A percentile compares a stretch with the other conserved stretches of the same genome.
phyloP scores from a whole-genome alignment of 129 eudicot species.

The Tagetes patula region DNA sequence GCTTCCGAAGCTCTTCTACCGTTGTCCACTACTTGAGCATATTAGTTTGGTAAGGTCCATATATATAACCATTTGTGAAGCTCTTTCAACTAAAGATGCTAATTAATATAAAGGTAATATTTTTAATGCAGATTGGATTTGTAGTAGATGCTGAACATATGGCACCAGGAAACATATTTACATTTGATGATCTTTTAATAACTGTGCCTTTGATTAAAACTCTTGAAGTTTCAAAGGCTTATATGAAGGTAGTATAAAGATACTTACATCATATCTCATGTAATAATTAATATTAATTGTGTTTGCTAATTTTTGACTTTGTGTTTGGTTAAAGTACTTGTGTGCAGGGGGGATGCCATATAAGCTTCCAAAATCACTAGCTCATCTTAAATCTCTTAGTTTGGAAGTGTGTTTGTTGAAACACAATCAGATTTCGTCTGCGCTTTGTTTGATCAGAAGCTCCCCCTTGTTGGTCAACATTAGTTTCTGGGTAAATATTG shows the following conservation, averaged over 20 bases:
- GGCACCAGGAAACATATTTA: neutral
- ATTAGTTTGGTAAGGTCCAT: neutral
- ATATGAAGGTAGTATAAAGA: neutral
- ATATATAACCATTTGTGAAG: neutral
- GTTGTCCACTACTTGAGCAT: conserved; percentile 26
- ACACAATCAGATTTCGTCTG: neutral
- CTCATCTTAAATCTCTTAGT: neutral
- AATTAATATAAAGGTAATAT: neutral
- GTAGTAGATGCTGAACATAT: no score
- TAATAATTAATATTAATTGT: neutral
- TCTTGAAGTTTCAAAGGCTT: neutral
- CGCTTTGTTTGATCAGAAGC: conserved; percentile 16
- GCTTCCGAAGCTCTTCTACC: conserved; percentile 18
- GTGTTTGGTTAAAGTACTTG: neutral
- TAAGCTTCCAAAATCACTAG: neutral
- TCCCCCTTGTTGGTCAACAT: conserved; percentile 4
- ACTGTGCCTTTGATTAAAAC: neutral
- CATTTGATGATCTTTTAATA: neutral
- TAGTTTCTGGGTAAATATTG: neutral
- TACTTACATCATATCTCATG: neutral
- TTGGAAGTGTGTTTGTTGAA: neutral
- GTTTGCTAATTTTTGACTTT: neutral
- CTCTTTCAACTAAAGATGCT: neutral
- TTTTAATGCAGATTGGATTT: neutral
- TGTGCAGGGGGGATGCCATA: neutral